These are phyloP conservation scores for Dactylellina leptospora DNA, from an alignment of 2,329 filamentous ascomycete species.

Conservation along the genomic window DNA sequence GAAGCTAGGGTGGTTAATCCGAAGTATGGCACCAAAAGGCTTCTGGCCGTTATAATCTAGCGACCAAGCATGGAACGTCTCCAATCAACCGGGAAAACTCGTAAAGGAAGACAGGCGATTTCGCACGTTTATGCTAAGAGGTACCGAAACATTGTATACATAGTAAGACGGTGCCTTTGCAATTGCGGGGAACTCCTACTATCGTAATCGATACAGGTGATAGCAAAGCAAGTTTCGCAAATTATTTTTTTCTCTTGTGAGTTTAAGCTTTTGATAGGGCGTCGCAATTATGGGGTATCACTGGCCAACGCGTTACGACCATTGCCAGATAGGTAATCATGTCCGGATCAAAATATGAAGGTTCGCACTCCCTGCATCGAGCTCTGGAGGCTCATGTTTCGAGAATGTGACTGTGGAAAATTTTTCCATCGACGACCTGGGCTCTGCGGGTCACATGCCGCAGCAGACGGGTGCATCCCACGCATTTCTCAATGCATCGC, in stretches of 20 bases:
- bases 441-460: conserved; percentile 45
- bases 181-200: conserved; percentile 33
- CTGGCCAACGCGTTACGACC: conserved; percentile 4
- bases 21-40: conserved; percentile 47
- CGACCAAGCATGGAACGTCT: conserved; percentile 52
- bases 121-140: not conserved
- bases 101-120: conserved; percentile 22
- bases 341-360: conserved; percentile 35
- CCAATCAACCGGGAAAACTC: conserved; percentile 47
- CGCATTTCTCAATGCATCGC: conserved; percentile 25
- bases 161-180: conserved; percentile 4
- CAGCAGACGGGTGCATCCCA: conserved; percentile 43
- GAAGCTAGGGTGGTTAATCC: conserved; percentile 53
- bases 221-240: conserved; percentile 33
- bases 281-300: conserved; percentile 32
- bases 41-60: conserved; percentile 47
- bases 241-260: not conserved
- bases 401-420: conserved; percentile 48
- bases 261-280: conserved; percentile 24
- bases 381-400: conserved; percentile 38
- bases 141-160: conserved; percentile 6
- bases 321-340: conserved; percentile 47
- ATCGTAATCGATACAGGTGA: conserved; percentile 4
- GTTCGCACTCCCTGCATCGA: conserved; percentile 35
- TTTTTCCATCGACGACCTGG: conserved; percentile 45